phyloP scores from a whole-genome alignment of 2,329 filamentous ascomycete genomes.

The Lecanicillium sp. region DNA sequence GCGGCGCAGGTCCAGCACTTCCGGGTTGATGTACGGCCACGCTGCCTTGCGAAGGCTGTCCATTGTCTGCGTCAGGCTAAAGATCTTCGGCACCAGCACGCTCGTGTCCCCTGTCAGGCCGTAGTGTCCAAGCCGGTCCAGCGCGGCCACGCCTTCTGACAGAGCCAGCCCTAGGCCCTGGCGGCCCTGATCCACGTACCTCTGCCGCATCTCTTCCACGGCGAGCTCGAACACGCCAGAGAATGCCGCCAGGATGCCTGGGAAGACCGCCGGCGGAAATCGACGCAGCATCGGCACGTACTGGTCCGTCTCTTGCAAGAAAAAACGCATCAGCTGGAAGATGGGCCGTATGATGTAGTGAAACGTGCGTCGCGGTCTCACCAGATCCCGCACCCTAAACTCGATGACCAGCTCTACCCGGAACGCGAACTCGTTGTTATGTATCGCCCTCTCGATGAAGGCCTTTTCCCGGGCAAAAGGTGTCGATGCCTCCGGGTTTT shows the following conservation, averaged over 20 bases:
- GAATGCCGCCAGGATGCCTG: slow-evolving; percentile 4
- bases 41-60: background rate
- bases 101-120: background rate
- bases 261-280: slow-evolving; percentile 2
- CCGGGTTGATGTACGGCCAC: background rate
- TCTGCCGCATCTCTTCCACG: slow-evolving; percentile 5
- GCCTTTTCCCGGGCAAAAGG: slow-evolving; percentile 6
- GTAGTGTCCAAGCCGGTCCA: background rate
- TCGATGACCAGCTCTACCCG: slow-evolving; percentile 9
- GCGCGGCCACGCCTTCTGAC: background rate
- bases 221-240: slow-evolving; percentile 5
- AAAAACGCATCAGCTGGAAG: slow-evolving; percentile 11
- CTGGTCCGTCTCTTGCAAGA: slow-evolving; percentile 7
- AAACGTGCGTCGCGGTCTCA: slow-evolving; percentile 3
- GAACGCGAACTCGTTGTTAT: slow-evolving; percentile 2
- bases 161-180: background rate
- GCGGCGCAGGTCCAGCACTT: background rate
- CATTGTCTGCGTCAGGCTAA: background rate
- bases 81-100: background rate
- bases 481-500: slow-evolving; percentile 2
- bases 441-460: background rate
- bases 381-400: slow-evolving; percentile 1
- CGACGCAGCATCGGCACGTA: slow-evolving; percentile 7
- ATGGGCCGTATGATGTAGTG: slow-evolving; percentile 5
- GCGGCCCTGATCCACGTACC: background rate